A percentile compares a stretch with the other conserved stretches of the same genome.
These are phyloP conservation scores for Cydonia oblonga DNA, from an alignment of 331 rosid species.

Conservation along the genomic window DNA sequence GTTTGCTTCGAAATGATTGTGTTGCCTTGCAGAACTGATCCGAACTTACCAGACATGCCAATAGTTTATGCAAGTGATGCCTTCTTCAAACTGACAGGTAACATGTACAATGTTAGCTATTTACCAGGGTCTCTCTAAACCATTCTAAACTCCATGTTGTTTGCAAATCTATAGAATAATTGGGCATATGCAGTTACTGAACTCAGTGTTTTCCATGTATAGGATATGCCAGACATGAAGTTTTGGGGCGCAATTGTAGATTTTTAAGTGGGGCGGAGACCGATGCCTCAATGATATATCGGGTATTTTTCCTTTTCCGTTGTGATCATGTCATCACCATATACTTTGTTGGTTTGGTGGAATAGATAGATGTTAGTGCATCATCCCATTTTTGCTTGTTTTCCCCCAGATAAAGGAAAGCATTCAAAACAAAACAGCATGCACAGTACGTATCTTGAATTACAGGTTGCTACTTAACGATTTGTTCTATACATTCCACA, in stretches of 20 bases:
- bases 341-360: conserved; percentile 3
- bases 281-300: conserved; percentile 40
- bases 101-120: neutral
- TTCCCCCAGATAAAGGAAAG: conserved; percentile 68
- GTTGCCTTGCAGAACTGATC: conserved; percentile 67
- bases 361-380: neutral
- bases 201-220: conserved; percentile 4
- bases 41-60: conserved; percentile 71
- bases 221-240: conserved; percentile 79
- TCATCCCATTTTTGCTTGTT: conserved; percentile 8
- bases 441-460: conserved; percentile 92
- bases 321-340: neutral
- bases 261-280: conserved; percentile 71
- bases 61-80: conserved; percentile 88
- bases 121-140: neutral
- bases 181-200: conserved; percentile 6
- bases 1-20: conserved; percentile 17
- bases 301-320: conserved; percentile 26
- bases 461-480: conserved; percentile 74
- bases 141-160: neutral
- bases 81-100: conserved; percentile 87
- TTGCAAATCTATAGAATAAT: neutral
- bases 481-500: conserved; percentile 13
- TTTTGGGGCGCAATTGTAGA: conserved; percentile 77
- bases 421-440: conserved; percentile 48